Percentiles rank a stretch among this genome's conserved stretches.
Conservation (phyloP, 2,329 filamentous ascomycete genomes). For the Scleromitrula shiraiana region DNA sequence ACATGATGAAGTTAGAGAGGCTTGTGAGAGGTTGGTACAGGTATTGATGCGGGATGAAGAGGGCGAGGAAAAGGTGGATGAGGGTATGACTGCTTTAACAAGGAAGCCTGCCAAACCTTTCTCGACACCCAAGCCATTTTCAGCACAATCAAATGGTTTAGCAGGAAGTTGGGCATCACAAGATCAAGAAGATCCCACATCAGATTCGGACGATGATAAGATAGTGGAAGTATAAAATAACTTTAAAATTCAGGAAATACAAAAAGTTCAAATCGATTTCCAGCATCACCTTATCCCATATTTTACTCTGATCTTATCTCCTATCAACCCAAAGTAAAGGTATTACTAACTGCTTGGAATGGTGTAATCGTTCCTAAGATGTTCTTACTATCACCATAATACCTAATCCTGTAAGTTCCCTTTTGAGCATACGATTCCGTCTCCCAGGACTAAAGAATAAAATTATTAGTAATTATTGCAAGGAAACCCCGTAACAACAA, state of each 20-base stretch:
- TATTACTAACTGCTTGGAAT: conserved; percentile 58
- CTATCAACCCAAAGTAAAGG: conserved; percentile 18
- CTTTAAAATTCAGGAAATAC: neutral
- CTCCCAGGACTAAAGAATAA: no score
- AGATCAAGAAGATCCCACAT: conserved; percentile 18
- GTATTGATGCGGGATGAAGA: conserved; percentile 34
- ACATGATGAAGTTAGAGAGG: conserved; percentile 73
- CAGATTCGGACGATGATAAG: conserved; percentile 27
- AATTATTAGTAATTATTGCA: no score
- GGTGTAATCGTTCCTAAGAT: conserved; percentile 47
- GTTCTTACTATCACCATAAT: conserved; percentile 76
- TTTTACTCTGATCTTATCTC: no score
- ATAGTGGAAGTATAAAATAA: conserved; percentile 28
- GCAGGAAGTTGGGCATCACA: conserved; percentile 16
- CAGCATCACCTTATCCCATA: no score
- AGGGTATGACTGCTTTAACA: conserved; percentile 23
- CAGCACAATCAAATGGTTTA: conserved; percentile 8
- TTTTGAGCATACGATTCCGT: conserved; percentile 45
- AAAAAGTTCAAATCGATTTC: no score
- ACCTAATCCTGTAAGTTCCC: conserved; percentile 71
- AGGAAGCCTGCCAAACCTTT: conserved; percentile 6
- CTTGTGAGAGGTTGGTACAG: conserved; percentile 83
- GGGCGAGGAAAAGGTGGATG: conserved; percentile 24
- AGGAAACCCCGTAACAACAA: no score
- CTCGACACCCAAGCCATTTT: conserved; percentile 8